These are phyloP conservation scores for Saturnispora halmiae DNA, from an alignment of 805 yeast genomes.

Conservation along the genomic window DNA sequence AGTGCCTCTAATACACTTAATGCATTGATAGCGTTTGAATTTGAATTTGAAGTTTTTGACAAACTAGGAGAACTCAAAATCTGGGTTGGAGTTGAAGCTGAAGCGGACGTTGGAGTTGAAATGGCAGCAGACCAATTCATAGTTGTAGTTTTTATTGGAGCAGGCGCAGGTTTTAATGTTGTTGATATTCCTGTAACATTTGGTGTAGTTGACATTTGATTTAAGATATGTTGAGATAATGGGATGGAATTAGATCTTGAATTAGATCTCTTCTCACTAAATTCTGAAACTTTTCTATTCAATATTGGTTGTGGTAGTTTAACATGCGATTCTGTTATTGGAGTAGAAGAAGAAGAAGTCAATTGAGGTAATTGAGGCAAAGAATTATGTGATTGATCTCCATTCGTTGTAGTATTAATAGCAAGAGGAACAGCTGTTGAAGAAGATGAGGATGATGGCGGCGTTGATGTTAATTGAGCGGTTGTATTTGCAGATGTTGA, in stretches of 20 bases:
- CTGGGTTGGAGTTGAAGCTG: constrained; percentile 1
- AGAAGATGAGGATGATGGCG: constrained; percentile 10
- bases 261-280: constrained; percentile 8
- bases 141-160: constrained; percentile 27
- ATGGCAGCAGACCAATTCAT: constrained; percentile 27
- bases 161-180: constrained; percentile 30
- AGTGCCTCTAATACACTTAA: constrained; percentile 32
- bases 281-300: constrained; percentile 1
- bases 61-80: constrained; percentile 2
- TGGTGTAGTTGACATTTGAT: constrained; percentile 15
- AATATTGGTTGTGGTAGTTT: not conserved
- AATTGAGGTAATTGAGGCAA: no score
- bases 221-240: constrained; percentile 12
- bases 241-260: constrained; percentile 8
- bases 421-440: no score
- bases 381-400: no score
- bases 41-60: constrained; percentile 9
- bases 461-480: constrained; percentile 5
- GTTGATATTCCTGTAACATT: constrained; percentile 20
- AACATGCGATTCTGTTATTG: not conserved
- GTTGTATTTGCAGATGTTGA: constrained; percentile 7
- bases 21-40: constrained; percentile 29
- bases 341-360: constrained; percentile 1
- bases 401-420: no score
- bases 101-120: constrained; percentile 10